Conservation (phyloP, 2,329 filamentous ascomycete genomes). For the Diplodia corticola region DNA sequence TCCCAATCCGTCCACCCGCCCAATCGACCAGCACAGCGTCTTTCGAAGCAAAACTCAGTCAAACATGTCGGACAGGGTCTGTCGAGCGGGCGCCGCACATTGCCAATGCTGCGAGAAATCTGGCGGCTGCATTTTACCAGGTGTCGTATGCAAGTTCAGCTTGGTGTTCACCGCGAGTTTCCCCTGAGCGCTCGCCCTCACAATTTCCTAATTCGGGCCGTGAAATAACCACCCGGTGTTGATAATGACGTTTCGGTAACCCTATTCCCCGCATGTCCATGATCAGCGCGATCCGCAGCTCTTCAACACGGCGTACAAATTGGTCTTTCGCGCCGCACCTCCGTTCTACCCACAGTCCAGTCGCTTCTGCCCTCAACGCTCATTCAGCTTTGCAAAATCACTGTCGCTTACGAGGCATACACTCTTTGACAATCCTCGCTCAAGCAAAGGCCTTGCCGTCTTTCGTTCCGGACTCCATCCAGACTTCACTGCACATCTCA, state of each 20-base stretch:
- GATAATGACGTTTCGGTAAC: constrained; percentile 3
- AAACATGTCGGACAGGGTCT: not conserved
- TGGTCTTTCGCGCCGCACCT: not conserved
- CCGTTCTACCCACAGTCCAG: not conserved
- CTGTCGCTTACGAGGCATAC: not conserved
- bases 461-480: not conserved
- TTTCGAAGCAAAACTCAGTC: not conserved
- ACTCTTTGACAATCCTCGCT: not conserved
- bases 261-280: constrained; percentile 7
- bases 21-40: not conserved
- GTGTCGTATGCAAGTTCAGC: not conserved
- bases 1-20: no score
- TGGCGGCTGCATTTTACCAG: not conserved
- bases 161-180: not conserved
- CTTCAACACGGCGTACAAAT: not conserved
- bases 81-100: accelerated
- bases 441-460: not conserved
- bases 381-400: not conserved
- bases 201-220: not conserved
- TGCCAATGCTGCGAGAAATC: not conserved
- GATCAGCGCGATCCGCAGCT: constrained; percentile 5
- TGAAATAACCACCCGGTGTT: not conserved
- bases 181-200: constrained; percentile 1
- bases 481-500: not conserved
- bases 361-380: not conserved